Evolutionary conservation across 1,139 yeast genomes (phyloP).

Genomic region (Lodderomyces elongisporus): DNA sequence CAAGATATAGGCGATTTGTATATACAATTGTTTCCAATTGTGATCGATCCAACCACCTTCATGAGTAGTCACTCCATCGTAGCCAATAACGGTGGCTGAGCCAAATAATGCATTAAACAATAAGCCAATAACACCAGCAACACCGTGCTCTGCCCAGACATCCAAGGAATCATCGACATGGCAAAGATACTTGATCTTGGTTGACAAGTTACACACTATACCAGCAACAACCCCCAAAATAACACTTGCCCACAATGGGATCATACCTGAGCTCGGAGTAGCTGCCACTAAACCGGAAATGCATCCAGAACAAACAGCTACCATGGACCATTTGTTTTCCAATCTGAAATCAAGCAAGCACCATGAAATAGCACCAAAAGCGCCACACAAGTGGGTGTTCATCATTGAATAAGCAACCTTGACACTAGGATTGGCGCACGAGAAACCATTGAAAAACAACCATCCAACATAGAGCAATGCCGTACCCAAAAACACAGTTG

Average conservation of each 20-base stretch:
- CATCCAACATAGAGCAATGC: conserved; percentile 65
- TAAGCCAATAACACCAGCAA: conserved; percentile 89
- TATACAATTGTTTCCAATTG: conserved; percentile 87
- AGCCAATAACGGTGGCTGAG: conserved; percentile 81
- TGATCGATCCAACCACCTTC: conserved; percentile 90
- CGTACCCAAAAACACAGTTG: conserved; percentile 79
- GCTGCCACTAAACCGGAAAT: conserved; percentile 96
- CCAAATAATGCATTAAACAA: conserved; percentile 86
- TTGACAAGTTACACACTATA: conserved; percentile 80
- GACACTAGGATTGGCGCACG: conserved; percentile 60
- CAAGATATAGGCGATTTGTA: conserved; percentile 75
- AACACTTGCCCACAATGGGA: conserved; percentile 89
- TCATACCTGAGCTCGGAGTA: conserved; percentile 88
- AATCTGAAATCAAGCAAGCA: conserved; percentile 81
- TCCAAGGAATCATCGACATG: conserved; percentile 90
- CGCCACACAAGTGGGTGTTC: conserved; percentile 88
- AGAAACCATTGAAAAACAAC: conserved; percentile 85
- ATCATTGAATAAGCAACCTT: conserved; percentile 79
- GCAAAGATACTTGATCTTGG: conserved; percentile 76
- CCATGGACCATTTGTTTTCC: conserved; percentile 90
- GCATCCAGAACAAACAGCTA: conserved; percentile 91
- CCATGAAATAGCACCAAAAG: conserved; percentile 92
- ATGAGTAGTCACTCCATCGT: conserved; percentile 78
- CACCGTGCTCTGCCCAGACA: conserved; percentile 96
- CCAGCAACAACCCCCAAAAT: conserved; percentile 81